Evolutionary conservation across 129 eudicot genomes (phyloP), one percentile per base, ranked within the genome.

Genomic region (Sambucus nigra): DNA sequence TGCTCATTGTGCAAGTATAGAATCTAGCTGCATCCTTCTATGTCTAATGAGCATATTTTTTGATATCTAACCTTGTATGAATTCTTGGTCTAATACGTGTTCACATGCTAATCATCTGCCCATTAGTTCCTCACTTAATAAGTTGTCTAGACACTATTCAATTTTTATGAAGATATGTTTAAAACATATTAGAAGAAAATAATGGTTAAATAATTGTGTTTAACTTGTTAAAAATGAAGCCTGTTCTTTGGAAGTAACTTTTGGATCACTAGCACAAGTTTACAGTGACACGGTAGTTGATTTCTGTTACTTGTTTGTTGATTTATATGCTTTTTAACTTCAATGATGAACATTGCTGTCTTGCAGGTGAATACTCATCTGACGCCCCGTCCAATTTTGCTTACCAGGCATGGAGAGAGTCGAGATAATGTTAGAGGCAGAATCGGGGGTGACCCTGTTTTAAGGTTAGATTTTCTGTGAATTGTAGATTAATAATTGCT

Each of bases 351-450:
- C 22, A 47, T 51, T 60, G 55, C 18, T 62, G 23, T 35, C 45
- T 58, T 73, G 60, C 73, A 91, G 98, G 98, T 91, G 67, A 91
- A 92, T 73, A 82, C 94, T 12, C 94, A 86, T 74, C 64, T 92
- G 66, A 82, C 94, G 16, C 95, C 99, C 4, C 94, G 95, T 52
- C 99, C 99, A 39, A 92, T 92, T 59, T 73, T 92, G 64, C 94
- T 86, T 48, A 85, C 95, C 1, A 76, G 95, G 73, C 95, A 91
- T 78, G 95, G 95, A 50, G 91, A 92, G 75, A 92, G 95, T 76
- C 74, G 71, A 17, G 81, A 79, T 59, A 86, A 92, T 64, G 99
- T 92, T 41, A 78, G 95, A 75, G 95, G 87, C 61, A 73, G 95
- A 76, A 86, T 91, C 62, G 95, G 99, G 12, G 99, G 99, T 62